A percentile compares a stretch with the other conserved stretches of the same genome.
These are phyloP conservation scores for Silene uniflora DNA, from an alignment of 148 eudicot genomes.

Conservation along the genomic window DNA sequence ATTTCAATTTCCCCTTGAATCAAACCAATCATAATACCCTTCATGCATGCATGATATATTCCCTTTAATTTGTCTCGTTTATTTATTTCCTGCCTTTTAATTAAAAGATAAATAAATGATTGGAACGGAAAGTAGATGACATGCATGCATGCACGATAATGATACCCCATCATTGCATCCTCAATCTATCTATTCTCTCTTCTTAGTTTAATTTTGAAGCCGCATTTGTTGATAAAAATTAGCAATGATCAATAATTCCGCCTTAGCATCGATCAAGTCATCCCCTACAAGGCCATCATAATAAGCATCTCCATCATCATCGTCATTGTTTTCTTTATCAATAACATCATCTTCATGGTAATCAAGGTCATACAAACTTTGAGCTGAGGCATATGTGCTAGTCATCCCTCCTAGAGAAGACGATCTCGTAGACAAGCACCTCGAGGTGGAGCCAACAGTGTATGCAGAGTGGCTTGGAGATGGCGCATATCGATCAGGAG, in stretches of 20 bases:
- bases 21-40: background rate
- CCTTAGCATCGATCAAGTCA: constrained; percentile 60
- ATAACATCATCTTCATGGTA: constrained; percentile 17
- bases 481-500: background rate
- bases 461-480: background rate
- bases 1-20: background rate
- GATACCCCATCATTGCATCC: background rate
- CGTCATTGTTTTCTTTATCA: constrained; percentile 13
- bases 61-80: too few relatives aligned
- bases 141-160: constrained; percentile 3
- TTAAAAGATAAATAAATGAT: too few relatives aligned
- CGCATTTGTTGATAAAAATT: constrained; percentile 55
- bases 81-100: too few relatives aligned
- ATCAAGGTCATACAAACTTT: constrained; percentile 43
- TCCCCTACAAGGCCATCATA: constrained; percentile 47
- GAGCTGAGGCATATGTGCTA: constrained; percentile 48
- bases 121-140: background rate
- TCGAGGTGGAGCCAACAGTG: background rate
- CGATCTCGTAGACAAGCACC: constrained; percentile 19
- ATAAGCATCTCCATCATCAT: constrained; percentile 30
- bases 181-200: background rate
- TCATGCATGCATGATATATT: constrained; percentile 9
- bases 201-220: constrained; percentile 16
- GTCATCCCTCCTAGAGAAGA: constrained; percentile 26
- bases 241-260: constrained; percentile 67